Base-by-base conservation (phyloP, 352 stramenopile genomes). In the Sclerospora graminicola region DNA sequence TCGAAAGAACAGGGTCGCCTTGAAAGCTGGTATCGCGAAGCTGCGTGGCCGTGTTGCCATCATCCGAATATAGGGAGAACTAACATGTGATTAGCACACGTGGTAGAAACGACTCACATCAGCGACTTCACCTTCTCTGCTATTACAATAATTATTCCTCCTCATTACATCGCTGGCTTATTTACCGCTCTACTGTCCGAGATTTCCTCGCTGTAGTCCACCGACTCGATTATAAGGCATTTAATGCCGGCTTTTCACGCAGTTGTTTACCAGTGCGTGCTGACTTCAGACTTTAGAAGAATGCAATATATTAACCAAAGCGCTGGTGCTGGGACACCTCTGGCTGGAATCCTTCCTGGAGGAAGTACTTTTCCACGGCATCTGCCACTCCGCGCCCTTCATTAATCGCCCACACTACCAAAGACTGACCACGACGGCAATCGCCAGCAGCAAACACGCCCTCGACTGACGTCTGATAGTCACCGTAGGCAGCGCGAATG, bases 321-420 rank as follows among this genome's bases (percentile, higher is more conserved):
- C 75, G 75, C 59, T 87, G 73, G 69, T 83, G 84, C 56, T 89
- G 72, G 26, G 73, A 78, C 8, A 89, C 73, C 54, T 90, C 74
- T 4, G 76, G 74, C 48, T 87, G 74, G 43, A 79, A 82, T 1
- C 75, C 78, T 45, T 86, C 75, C 44, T 78, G 62, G 45, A 88
- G 30, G 48, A 90, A 88, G 59, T 88, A 90, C 46, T 84, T 79
- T 54, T 90, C 75, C 35, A 90, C 78, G 11, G 72, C 68, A 33
- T 90, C 75, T 8, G 95, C 95, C 10, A 95, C 89, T 20, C 94
- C 88, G 39, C 95, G 86, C 14, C 95, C 95, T 69, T 99, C 95
- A 56, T 98, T 93, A 64, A 99, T 98, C 5, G 95, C 95, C 95
- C 95, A 99, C 15, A 99, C 95, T 16, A 99, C 95, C 18, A 99